These are phyloP conservation scores for Amanita jacksonii DNA, from an alignment of 768 basidiomycete species.

Conservation along the genomic window DNA sequence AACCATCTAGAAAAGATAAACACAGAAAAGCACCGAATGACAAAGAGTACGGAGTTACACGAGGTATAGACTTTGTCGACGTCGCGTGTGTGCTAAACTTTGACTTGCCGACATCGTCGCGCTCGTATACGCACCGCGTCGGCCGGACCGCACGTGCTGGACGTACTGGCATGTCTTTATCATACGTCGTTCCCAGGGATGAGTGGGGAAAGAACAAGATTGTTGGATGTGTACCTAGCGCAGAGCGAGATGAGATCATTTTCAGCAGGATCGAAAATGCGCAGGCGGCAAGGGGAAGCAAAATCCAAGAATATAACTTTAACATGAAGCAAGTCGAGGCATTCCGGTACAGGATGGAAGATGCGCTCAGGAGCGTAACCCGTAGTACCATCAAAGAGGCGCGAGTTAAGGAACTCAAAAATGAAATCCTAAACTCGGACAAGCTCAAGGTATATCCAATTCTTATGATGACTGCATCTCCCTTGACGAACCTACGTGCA, in stretches of 20 bases:
- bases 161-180: constrained; percentile 83
- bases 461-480: neutral
- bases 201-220: constrained; percentile 70
- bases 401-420: constrained; percentile 84
- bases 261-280: constrained; percentile 72
- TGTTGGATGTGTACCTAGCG: constrained; percentile 57
- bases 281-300: constrained; percentile 49
- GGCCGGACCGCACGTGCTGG: constrained; percentile 97
- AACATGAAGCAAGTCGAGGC: constrained; percentile 96
- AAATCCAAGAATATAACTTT: constrained; percentile 85
- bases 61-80: constrained; percentile 94
- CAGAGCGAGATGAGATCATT: constrained; percentile 66
- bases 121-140: constrained; percentile 90
- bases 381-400: constrained; percentile 83
- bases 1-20: constrained; percentile 44
- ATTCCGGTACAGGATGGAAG: constrained; percentile 97
- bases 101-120: constrained; percentile 83
- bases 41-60: constrained; percentile 87
- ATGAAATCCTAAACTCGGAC: constrained; percentile 90
- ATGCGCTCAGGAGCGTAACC: constrained; percentile 85
- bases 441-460: constrained; percentile 79
- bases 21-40: constrained; percentile 38
- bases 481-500: constrained; percentile 20
- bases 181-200: constrained; percentile 67
- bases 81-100: constrained; percentile 98